Evolutionary conservation across 768 basidiomycete species (phyloP), one percentile per base, ranked within the genome.

Genomic region (Macrolepiota albuminosa): DNA sequence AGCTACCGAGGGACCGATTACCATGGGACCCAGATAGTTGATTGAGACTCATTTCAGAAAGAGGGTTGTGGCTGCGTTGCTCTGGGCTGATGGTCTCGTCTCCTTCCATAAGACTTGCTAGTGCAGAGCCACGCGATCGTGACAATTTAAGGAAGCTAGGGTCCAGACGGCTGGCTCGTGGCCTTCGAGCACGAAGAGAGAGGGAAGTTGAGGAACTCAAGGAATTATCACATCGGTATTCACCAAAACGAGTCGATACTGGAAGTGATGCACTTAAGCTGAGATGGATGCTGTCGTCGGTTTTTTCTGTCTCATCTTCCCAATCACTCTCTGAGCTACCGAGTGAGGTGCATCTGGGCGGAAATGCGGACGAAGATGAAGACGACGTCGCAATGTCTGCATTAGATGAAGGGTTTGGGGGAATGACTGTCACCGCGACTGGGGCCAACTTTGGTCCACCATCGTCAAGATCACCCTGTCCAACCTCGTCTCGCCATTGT

Each of bases 401-500:
- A 21, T 66, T 70, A 11, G 67, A 66, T 29, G 68, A 69, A 18
- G 79, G 78, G 59, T 76, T 79, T 14, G 79, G 75, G 47, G 81
- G 77, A 54, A 77, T 81, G 54, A 80, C 66, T 34, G 73, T 68
- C 33, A 81, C 71, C 46, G 72, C 69, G 24, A 78, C 64, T 49
- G 54, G 69, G 49, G 65, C 64, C 14, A 66, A 60, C 47, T 75
- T 73, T 59, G 71, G 63, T 61, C 83, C 73, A 55, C 80, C 78
- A 65, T 93, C 91, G 63, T 91, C 88, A 49, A 93, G 74, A 54
- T 85, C 81, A 31, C 91, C 92, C 68, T 87, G 86, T n/a, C 91
- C 91, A 6, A 80, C 91, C 71, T 94, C 88, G 64, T 94, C 91
- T 58, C 80, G 83, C 93, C 93, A 95, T 68, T 94, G 90, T 4